Evolutionary conservation across 345 rosid genomes (phyloP).

Genomic region (Aquilaria sinensis): DNA sequence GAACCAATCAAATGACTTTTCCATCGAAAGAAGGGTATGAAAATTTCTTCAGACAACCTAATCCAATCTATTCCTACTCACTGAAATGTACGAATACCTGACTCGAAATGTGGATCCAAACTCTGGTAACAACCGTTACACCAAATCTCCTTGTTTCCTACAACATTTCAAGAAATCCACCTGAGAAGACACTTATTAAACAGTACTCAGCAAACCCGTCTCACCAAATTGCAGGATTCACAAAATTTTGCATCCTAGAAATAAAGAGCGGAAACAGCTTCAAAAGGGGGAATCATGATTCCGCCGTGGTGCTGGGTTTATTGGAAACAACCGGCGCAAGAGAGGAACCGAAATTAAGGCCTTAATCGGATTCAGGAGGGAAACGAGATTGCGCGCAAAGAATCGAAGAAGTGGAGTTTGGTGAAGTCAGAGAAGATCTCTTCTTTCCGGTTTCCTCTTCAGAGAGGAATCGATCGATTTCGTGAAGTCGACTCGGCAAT

Average conservation of each 20-base stretch:
- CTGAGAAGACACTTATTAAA: constrained; percentile 10
- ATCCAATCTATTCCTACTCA: constrained; percentile 8
- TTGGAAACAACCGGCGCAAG: too few relatives aligned
- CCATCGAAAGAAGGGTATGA: too few relatives aligned
- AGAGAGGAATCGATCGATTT: too few relatives aligned
- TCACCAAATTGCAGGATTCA: constrained; percentile 15
- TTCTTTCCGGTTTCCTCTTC: too few relatives aligned
- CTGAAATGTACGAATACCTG: constrained; percentile 4
- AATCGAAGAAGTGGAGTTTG: too few relatives aligned
- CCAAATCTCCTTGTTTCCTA: constrained; percentile 2
- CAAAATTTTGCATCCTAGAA: neutral
- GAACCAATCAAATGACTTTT: too few relatives aligned
- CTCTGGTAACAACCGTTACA: neutral
- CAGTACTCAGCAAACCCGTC: constrained; percentile 7
- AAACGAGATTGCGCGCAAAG: too few relatives aligned
- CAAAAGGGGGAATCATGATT: constrained; percentile 11
- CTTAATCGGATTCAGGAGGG: too few relatives aligned
- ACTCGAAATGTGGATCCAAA: constrained; percentile 6
- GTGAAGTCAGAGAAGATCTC: too few relatives aligned
- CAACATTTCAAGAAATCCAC: constrained; percentile 16
- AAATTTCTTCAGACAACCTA: constrained; percentile 7
- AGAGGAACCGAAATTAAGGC: too few relatives aligned
- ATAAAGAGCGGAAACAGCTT: constrained; percentile 5
- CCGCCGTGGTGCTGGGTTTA: constrained; percentile 8
- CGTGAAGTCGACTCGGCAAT: too few relatives aligned